Conservation (phyloP, 2,329 filamentous ascomycete species). For the Gaeumannomyces tritici region DNA sequence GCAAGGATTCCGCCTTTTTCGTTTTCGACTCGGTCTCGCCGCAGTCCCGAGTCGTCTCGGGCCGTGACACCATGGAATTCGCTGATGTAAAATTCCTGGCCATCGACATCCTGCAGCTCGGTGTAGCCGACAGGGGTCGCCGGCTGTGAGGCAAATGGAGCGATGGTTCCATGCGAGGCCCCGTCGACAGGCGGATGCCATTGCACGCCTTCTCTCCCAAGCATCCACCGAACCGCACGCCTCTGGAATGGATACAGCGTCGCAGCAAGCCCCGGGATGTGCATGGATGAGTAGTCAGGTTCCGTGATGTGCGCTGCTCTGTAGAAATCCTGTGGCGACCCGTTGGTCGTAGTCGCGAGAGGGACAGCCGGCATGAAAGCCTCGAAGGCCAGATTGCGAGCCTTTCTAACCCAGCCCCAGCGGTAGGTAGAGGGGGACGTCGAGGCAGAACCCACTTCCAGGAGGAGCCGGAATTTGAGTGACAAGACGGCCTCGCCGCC, state of each 20-base stretch:
- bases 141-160: conserved; percentile 10
- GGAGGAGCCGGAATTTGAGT: neutral
- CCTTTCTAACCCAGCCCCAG: conserved; percentile 2
- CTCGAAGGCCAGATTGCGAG: neutral
- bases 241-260: conserved; percentile 64
- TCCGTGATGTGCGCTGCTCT: conserved; percentile 55
- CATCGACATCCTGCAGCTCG: conserved; percentile 31
- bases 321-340: conserved; percentile 54
- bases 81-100: conserved; percentile 32
- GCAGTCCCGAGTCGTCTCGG: conserved; percentile 27
- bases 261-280: conserved; percentile 34
- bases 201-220: conserved; percentile 53
- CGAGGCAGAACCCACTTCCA: neutral
- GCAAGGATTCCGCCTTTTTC: conserved; percentile 57
- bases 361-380: neutral
- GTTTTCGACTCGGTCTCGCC: conserved; percentile 18
- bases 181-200: conserved; percentile 24
- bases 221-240: conserved; percentile 59
- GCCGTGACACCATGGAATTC: conserved; percentile 52
- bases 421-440: neutral
- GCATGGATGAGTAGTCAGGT: conserved; percentile 29
- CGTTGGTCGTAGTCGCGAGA: conserved; percentile 10
- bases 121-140: conserved; percentile 33
- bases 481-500: neutral
- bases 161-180: conserved; percentile 12